Evolutionary conservation across 306 rosid genomes (phyloP).

Genomic region (Mimosa bimucronata): DNA sequence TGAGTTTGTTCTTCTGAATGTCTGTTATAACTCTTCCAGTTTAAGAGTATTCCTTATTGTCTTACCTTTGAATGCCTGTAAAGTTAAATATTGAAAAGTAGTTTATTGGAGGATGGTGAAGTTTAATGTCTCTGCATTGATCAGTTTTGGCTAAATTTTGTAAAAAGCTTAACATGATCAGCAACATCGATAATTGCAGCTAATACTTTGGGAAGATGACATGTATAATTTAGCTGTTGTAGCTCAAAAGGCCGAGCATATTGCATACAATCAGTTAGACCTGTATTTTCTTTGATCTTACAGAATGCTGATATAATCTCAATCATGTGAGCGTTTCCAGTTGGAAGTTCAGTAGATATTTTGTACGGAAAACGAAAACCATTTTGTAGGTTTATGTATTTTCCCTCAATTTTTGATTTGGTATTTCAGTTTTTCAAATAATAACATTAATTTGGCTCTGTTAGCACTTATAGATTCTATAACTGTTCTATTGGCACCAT

Average conservation of each 20-base stretch:
- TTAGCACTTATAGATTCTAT: too few species aligned
- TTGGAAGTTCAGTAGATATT: too few species aligned
- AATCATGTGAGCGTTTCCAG: background rate
- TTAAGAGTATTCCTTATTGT: background rate
- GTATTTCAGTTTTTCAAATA: too few species aligned
- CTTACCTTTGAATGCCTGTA: background rate
- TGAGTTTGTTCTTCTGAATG: slow-evolving; percentile 13
- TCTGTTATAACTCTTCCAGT: background rate
- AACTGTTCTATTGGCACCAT: too few species aligned
- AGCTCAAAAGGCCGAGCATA: background rate
- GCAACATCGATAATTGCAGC: background rate
- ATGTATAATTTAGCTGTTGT: background rate
- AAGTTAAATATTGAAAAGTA: background rate
- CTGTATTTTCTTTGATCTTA: background rate
- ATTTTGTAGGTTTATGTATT: too few species aligned
- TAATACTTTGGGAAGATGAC: background rate
- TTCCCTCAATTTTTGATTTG: too few species aligned
- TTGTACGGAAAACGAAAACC: too few species aligned
- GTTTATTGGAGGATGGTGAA: background rate
- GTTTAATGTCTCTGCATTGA: background rate
- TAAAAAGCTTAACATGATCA: background rate
- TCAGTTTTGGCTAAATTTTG: background rate
- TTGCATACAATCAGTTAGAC: background rate
- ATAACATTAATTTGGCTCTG: too few species aligned
- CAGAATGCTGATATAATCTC: background rate